phyloP scores from a whole-genome alignment of 1,139 yeast genomes.

The Taphrina confusa region DNA sequence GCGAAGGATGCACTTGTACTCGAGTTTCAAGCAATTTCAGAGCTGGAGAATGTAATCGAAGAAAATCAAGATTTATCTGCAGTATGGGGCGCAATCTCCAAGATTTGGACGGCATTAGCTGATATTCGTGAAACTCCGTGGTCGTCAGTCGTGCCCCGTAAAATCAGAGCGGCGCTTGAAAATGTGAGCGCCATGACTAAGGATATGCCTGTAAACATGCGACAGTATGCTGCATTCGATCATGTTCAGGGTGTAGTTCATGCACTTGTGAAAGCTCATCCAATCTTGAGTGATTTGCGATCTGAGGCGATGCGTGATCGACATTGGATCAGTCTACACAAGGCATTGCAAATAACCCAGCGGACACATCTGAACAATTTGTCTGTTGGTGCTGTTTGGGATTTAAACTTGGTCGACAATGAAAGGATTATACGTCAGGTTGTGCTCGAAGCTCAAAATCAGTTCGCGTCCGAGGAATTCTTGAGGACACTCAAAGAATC shows the following conservation, averaged over 20 bases:
- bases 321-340: constrained; percentile 67
- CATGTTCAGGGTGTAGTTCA: constrained; percentile 56
- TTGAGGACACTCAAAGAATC: constrained; percentile 47
- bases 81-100: constrained; percentile 68
- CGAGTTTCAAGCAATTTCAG: constrained; percentile 46
- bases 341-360: constrained; percentile 43
- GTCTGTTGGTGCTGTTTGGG: constrained; percentile 65
- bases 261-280: constrained; percentile 49
- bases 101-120: constrained; percentile 57
- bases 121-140: constrained; percentile 55
- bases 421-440: constrained; percentile 54
- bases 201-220: constrained; percentile 58
- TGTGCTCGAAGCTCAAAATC: constrained; percentile 70
- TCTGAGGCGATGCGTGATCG: constrained; percentile 62
- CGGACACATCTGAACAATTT: constrained; percentile 43
- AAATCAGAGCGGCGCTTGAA: constrained; percentile 57
- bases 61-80: constrained; percentile 62
- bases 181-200: constrained; percentile 54
- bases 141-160: constrained; percentile 55
- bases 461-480: constrained; percentile 63
- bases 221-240: constrained; percentile 72
- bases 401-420: constrained; percentile 55
- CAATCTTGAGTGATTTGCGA: constrained; percentile 55
- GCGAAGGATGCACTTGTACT: constrained; percentile 54
- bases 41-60: constrained; percentile 48